Evolutionary conservation across 1,139 yeast species (phyloP).

Genomic region (Wickerhamiella infanticola): DNA sequence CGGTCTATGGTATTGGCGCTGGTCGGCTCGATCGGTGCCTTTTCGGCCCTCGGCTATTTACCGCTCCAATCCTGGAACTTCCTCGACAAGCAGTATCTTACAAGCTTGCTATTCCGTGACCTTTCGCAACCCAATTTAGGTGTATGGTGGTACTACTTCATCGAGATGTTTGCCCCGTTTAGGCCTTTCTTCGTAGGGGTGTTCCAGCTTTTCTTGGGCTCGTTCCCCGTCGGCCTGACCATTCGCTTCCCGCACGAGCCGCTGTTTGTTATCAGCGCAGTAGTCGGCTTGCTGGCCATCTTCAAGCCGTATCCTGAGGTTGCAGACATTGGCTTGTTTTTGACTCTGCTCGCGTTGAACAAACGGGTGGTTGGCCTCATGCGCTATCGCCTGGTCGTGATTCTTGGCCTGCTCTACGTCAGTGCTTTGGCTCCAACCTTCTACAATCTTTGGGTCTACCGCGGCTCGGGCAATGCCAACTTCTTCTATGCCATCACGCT

Average conservation of each 20-base stretch:
- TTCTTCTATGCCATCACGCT: slow-evolving; percentile 89
- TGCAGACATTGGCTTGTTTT: slow-evolving; percentile 64
- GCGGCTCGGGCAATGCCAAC: slow-evolving; percentile 91
- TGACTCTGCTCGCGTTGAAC: slow-evolving; percentile 46
- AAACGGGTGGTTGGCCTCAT: slow-evolving; percentile 28
- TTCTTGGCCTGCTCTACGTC: slow-evolving; percentile 34
- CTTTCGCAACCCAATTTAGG: slow-evolving; percentile 66
- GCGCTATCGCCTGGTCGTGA: slow-evolving; percentile 31
- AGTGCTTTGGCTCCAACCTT: slow-evolving; percentile 67
- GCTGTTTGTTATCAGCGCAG: slow-evolving; percentile 47
- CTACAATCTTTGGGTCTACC: slow-evolving; percentile 85
- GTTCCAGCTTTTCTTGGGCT: slow-evolving; percentile 59
- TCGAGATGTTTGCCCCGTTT: slow-evolving; percentile 87
- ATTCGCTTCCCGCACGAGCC: slow-evolving; percentile 42
- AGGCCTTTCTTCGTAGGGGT: slow-evolving; percentile 69
- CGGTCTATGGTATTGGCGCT: slow-evolving; percentile 21
- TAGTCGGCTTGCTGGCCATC: slow-evolving; percentile 51
- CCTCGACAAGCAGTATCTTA: slow-evolving; percentile 45
- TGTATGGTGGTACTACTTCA: slow-evolving; percentile 96
- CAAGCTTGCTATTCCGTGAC: slow-evolving; percentile 45
- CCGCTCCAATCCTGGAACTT: slow-evolving; percentile 38
- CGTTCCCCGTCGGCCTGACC: slow-evolving; percentile 61
- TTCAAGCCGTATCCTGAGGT: slow-evolving; percentile 78
- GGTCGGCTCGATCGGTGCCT: slow-evolving; percentile 17
- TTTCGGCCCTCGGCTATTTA: slow-evolving; percentile 30